Evolutionary conservation across 1,284 basidiomycete species (phyloP), one percentile per base, ranked within the genome.

Genomic region (Pulchroboletus neoregius): DNA sequence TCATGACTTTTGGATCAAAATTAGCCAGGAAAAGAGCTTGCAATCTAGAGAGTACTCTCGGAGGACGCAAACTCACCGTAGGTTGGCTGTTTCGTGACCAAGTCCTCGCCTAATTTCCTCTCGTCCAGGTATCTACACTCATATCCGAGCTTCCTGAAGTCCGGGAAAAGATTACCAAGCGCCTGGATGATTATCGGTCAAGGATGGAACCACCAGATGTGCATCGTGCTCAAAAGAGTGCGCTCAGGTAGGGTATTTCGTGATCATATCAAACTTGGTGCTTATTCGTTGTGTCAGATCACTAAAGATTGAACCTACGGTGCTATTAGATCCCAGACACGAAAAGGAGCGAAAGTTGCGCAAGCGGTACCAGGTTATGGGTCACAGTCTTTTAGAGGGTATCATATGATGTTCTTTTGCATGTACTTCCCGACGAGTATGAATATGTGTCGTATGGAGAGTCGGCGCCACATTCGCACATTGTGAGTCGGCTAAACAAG

Each of bases 91-190:
- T 34, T 48, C 12, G 12, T 13, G 6, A 27, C 27, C 27, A 5
- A 10, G 12, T 20, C 16, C 32, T 2, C 13, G n/a, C 15, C 28
- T 52, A 12, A 35, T 41, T 9, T 15, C 20, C 13, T 22, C 32
- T 15, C 26, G 22, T 54, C 23, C 34, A 77, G 76, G 77, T 82
- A 9, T 68, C 69, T 15, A 45, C 65, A 5, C 63, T 65, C 47
- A 57, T 72, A 28, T 66, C 62, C n/a, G 73, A 79, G 48, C 70
- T 83, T 35, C 80, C 80, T 0, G 79, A 80, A 48, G 68, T 72
- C 15, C 47, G 55, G 30, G 68, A 73, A 31, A 70, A 74, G 33
- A 55, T 75, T 15, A 39, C 53, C 61, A 69, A 56, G 39, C 63
- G 58, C 15, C 30, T 67, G 39, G 48, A 54, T 0, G 50, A 53